Evolutionary conservation across 495 filamentous ascomycete genomes (phyloP), one percentile per base, ranked within the genome.

Genomic region (Alectoria sarmentosa): DNA sequence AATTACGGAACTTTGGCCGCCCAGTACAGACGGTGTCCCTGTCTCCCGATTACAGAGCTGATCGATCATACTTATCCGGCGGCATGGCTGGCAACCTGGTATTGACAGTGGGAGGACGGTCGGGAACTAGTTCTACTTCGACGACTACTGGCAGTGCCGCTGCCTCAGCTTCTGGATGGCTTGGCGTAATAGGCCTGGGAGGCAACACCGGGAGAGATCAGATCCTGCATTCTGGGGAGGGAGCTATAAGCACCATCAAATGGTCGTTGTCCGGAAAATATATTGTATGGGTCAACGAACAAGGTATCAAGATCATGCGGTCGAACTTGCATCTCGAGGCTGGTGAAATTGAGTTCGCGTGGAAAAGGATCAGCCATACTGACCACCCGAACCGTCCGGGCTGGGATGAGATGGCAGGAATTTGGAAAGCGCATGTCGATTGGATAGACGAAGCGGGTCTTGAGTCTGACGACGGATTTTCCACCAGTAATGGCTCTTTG

Each of bases 231-330:
- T 91, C 88, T 37, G 94, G 94, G 5, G 95, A 98, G 76, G 94
- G 94, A 10, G 83, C 85, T 11, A 95, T 98, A 65, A 90, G 85
- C 68, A 89, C 88, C 9, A 91, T 98, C 65, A 89, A 92, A 73
- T 98, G 92, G 91, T 96, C 91, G 0, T 71, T 90, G 62, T 91
- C 91, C 1, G 93, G 94, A 1, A 90, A 88, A 77, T 97, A 89
- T 72, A 89, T 98, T 4, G 88, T 84, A 0, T 98, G 94, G 94
- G 80, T 94, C 30, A 98, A 96, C 69, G 94, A 98, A 74, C 87
- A 93, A 69, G 94, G 94, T 1, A 92, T 96, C 70, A 96, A 96
- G 73, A 91, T 98, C 58, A 98, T 98, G 94, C 83, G 94, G 54
- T 90, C 90, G 6, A 92, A 92, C 71, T 74, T 96, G 32, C 83